Conservation (phyloP, 1,284 basidiomycete genomes). For the Cryptococcus maquisensis region DNA sequence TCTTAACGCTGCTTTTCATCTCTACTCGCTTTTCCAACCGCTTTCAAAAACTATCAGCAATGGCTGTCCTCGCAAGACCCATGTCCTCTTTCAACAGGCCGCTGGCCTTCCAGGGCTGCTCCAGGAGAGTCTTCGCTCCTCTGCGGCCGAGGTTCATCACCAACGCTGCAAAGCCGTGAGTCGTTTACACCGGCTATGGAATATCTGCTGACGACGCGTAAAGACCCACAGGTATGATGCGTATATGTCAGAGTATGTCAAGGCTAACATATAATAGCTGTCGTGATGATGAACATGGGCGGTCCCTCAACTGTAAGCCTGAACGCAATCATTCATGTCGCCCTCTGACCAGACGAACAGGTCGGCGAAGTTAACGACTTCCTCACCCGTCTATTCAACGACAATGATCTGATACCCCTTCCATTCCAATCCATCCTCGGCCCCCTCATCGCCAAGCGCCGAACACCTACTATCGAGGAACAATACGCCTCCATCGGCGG, state of each 20-base stretch:
- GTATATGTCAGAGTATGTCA: background rate
- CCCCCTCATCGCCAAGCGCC: conserved; percentile 80
- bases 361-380: conserved; percentile 83
- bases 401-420: conserved; percentile 91
- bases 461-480: conserved; percentile 91
- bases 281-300: conserved; percentile 99
- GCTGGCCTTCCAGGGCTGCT: no score
- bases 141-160: no score
- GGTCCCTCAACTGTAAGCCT: conserved; percentile 79
- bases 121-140: no score
- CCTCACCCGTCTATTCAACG: conserved; percentile 87
- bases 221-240: conserved; percentile 13
- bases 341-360: conserved; percentile 47
- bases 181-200: background rate
- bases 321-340: background rate
- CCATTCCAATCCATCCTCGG: conserved; percentile 86
- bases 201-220: conserved; percentile 1
- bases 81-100: conserved; percentile 21
- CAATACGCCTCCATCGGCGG: conserved; percentile 96
- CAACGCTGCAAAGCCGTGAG: conserved; percentile 17
- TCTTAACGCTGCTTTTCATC: no score
- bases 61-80: background rate
- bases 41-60: no score
- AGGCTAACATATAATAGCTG: conserved; percentile 54
- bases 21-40: no score